Conservation (phyloP, 306 rosid genomes). For the Alnus glutinosa region DNA sequence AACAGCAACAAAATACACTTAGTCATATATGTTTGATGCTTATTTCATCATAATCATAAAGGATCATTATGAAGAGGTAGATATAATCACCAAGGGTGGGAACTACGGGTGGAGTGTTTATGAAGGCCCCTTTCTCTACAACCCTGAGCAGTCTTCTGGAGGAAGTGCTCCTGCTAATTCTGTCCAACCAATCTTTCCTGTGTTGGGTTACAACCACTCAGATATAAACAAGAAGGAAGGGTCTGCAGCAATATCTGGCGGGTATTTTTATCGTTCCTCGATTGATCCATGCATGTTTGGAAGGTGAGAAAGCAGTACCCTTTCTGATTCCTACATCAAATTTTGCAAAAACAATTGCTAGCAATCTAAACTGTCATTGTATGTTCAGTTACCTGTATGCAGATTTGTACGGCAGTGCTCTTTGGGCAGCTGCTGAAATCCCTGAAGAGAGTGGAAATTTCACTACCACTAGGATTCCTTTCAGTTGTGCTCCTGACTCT, state of each 20-base stretch:
- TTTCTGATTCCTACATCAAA: neutral
- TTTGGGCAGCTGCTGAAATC: conserved; percentile 30
- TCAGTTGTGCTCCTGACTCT: conserved; percentile 69
- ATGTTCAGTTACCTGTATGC: conserved; percentile 36
- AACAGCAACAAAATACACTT: too few relatives aligned
- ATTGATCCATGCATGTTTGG: conserved; percentile 49
- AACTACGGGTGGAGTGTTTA: conserved; percentile 47
- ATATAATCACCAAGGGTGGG: conserved; percentile 37
- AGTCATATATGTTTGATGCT: neutral
- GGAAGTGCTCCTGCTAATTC: conserved; percentile 26
- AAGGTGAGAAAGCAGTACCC: conserved; percentile 20
- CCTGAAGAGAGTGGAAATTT: conserved; percentile 36
- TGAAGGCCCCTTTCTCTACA: conserved; percentile 37
- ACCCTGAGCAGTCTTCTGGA: conserved; percentile 25
- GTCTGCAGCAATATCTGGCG: conserved; percentile 38
- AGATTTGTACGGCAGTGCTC: conserved; percentile 24
- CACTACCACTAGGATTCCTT: conserved; percentile 33
- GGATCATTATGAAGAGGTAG: conserved; percentile 45
- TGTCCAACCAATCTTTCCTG: conserved; percentile 34
- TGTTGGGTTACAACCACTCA: conserved; percentile 39
- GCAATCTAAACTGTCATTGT: neutral
- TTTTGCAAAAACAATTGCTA: neutral
- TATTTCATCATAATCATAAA: conserved; percentile 1
- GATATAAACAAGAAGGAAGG: conserved; percentile 18
- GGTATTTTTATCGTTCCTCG: conserved; percentile 40